Base-by-base conservation (phyloP, 192 early-diverging fungal genomes). In the Coemansia sp. region DNA sequence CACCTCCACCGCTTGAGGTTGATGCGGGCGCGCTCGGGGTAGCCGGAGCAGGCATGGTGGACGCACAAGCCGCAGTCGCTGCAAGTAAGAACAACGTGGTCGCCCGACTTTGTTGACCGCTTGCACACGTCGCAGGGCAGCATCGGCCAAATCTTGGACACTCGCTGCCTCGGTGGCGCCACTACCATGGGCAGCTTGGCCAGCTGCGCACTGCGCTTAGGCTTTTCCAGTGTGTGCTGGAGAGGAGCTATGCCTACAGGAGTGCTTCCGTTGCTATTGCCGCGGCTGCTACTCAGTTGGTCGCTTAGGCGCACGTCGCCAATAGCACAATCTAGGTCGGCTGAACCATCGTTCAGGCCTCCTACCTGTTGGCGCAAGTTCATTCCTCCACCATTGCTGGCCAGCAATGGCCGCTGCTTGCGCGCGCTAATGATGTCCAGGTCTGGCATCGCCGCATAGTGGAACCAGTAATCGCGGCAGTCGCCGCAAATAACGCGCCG, bases 1-100 rank as follows among this genome's bases (percentile, higher is more conserved):
- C 89, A 88, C 27, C 43, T 68, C 81, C 81, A 83, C 26, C 73
- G 65, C 41, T 65, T 74, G 24, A 63, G 60, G 37, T 62, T 60
- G 17, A 65, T 29, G 0, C 38, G 50, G 27, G 67, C 70, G 33
- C 55, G 56, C 12, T 21, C 35, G 1, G 70, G 72, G 34, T 80
- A 80, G 2, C 78, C 78, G 0, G 71, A 71, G 54, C 78, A 80
- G 36, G 41, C 61, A 46, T 52, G 32, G 59, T 80, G 78, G 9
- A 80, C 67, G 29, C 78, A 80, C 61, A 80, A 33, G 8, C 78
- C 78, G 59, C 78, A 80, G 50, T 72, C 72, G 18, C 69, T 65
- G 60, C 78, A 80, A 38, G 56, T 44, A 9, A 80, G 62, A 32
- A 50, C 33, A 10, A 54, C 36, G 18, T 74, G 53, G 15, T 58